Conservation (phyloP, 1,284 basidiomycete species). For the Laetiporus sulphureus region DNA sequence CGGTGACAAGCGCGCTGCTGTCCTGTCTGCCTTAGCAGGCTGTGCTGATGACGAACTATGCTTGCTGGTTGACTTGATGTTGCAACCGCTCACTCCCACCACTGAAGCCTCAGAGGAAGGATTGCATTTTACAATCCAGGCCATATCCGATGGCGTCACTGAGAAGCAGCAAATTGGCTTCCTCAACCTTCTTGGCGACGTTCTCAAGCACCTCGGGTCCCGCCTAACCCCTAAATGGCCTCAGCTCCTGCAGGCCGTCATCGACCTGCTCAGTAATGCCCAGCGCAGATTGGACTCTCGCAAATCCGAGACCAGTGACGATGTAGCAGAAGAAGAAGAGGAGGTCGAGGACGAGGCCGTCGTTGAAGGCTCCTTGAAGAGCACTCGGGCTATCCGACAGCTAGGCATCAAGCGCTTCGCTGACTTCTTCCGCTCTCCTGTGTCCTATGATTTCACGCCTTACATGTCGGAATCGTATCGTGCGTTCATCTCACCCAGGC, state of each 20-base stretch:
- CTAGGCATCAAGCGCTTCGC: conserved; percentile 82
- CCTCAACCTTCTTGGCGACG: conserved; percentile 78
- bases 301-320: conserved; percentile 29
- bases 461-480: conserved; percentile 69
- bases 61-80: conserved; percentile 85
- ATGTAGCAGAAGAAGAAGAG: conserved; percentile 32
- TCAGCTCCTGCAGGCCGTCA: conserved; percentile 56
- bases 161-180: conserved; percentile 81
- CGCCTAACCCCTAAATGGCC: conserved; percentile 69
- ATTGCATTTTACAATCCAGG: conserved; percentile 16
- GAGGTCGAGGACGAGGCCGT: conserved; percentile 28
- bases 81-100: conserved; percentile 61
- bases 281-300: conserved; percentile 45
- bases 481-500: conserved; percentile 77
- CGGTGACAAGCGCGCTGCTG: conserved; percentile 72
- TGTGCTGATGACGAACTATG: conserved; percentile 73
- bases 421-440: conserved; percentile 78
- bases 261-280: conserved; percentile 60
- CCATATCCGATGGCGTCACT: conserved; percentile 31
- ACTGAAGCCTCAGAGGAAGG: conserved; percentile 10
- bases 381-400: conserved; percentile 66
- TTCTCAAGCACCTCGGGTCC: conserved; percentile 75
- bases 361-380: conserved; percentile 31
- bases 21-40: conserved; percentile 68
- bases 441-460: conserved; percentile 68